These are phyloP conservation scores for Luffa acutangula DNA, from an alignment of 306 rosid species.

Conservation along the genomic window DNA sequence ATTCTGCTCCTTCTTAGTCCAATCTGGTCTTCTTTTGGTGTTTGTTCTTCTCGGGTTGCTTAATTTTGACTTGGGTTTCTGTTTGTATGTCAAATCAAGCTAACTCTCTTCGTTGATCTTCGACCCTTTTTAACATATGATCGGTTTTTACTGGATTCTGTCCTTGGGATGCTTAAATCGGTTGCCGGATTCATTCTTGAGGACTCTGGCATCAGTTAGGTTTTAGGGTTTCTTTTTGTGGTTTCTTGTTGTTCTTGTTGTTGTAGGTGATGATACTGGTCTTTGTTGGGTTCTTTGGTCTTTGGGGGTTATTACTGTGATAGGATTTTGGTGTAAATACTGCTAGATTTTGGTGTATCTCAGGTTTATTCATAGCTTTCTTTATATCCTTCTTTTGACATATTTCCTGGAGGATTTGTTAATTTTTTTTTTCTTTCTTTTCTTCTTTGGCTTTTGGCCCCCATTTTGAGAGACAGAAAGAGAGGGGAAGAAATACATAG, in stretches of 20 bases:
- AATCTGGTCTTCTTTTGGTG: neutral
- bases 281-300: conserved; percentile 6
- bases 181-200: conserved; percentile 36
- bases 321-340: conserved; percentile 43
- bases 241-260: conserved; percentile 11
- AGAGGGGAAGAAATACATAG: conserved; percentile 13
- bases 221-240: conserved; percentile 7
- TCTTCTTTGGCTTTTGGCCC: neutral
- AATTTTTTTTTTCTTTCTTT: conserved; percentile 4
- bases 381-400: conserved; percentile 40
- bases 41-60: neutral
- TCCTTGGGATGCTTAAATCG: conserved; percentile 36
- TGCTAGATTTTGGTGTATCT: conserved; percentile 19
- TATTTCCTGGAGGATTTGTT: conserved; percentile 52
- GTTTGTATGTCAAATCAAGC: neutral
- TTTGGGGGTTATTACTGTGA: conserved; percentile 14
- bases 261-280: neutral
- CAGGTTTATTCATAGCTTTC: conserved; percentile 1
- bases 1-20: neutral
- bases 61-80: neutral
- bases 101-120: conserved; percentile 1
- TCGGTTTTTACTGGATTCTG: conserved; percentile 10
- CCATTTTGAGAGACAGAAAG: conserved; percentile 13
- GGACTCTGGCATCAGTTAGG: conserved; percentile 45
- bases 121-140: neutral